Percentiles rank a stretch among this genome's conserved stretches.
These are phyloP conservation scores for Cronartium ribicola DNA, from an alignment of 1,284 basidiomycete genomes.

Conservation along the genomic window DNA sequence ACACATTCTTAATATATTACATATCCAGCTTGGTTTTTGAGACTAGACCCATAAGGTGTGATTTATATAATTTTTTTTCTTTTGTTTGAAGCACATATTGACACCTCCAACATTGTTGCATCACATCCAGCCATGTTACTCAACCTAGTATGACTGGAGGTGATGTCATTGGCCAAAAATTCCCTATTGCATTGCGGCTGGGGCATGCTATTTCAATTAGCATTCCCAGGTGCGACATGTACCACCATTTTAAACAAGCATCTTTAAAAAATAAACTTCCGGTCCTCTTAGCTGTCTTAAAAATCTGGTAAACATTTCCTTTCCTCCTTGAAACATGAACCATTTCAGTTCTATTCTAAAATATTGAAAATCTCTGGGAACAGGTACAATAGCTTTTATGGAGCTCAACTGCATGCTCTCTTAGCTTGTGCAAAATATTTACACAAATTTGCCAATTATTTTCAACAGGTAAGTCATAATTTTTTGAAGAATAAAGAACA, in stretches of 20 bases:
- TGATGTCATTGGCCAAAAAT: too few relatives aligned
- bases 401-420: constrained; percentile 87
- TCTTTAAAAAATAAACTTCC: constrained; percentile 88
- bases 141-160: too few relatives aligned
- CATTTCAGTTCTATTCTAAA: constrained; percentile 67
- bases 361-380: neutral
- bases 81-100: too few relatives aligned
- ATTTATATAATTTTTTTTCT: too few relatives aligned
- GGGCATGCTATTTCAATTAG: too few relatives aligned
- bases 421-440: constrained; percentile 98
- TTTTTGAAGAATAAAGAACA: constrained; percentile 3
- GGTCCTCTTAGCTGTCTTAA: constrained; percentile 81
- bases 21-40: too few relatives aligned
- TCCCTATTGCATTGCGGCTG: too few relatives aligned
- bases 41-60: too few relatives aligned
- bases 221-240: constrained; percentile 59
- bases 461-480: constrained; percentile 69
- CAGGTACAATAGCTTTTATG: constrained; percentile 40
- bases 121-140: too few relatives aligned
- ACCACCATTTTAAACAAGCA: constrained; percentile 86
- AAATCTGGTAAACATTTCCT: constrained; percentile 86
- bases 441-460: constrained; percentile 99
- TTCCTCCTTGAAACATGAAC: neutral
- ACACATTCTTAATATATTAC: too few relatives aligned
- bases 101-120: too few relatives aligned